Evolutionary conservation across 2,329 filamentous ascomycete genomes (phyloP).

Genomic region (Fusarium dimerum): DNA sequence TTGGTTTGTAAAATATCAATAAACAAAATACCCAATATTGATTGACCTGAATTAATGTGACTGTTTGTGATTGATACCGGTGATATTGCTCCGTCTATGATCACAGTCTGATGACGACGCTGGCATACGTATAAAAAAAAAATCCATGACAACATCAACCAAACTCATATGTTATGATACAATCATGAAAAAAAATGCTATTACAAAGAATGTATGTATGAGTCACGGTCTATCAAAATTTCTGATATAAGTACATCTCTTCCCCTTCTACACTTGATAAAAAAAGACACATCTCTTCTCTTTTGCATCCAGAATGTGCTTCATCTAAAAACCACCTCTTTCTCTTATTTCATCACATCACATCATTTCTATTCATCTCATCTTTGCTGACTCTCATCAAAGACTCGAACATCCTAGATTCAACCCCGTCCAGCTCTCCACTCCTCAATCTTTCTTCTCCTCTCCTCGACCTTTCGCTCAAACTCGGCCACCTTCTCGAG

Average conservation of each 20-base stretch:
- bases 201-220: background rate
- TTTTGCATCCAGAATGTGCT: no score
- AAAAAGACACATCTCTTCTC: no score
- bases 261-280: background rate
- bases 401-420: conserved; percentile 6
- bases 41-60: background rate
- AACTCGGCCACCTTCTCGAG: conserved; percentile 59
- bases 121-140: background rate
- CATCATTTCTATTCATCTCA: background rate
- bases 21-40: background rate
- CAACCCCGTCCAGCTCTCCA: conserved; percentile 42
- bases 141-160: background rate
- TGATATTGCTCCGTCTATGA: background rate
- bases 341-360: background rate
- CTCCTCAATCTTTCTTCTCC: conserved; percentile 48
- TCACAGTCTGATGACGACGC: no score
- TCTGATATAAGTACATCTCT: background rate
- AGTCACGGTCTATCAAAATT: background rate
- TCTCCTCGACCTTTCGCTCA: conserved; percentile 58
- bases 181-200: background rate
- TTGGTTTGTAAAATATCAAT: background rate
- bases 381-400: background rate
- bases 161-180: background rate
- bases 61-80: background rate
- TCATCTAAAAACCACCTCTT: no score